Evolutionary conservation across 495 filamentous ascomycete species (phyloP).

Genomic region (Neurospora sp.): DNA sequence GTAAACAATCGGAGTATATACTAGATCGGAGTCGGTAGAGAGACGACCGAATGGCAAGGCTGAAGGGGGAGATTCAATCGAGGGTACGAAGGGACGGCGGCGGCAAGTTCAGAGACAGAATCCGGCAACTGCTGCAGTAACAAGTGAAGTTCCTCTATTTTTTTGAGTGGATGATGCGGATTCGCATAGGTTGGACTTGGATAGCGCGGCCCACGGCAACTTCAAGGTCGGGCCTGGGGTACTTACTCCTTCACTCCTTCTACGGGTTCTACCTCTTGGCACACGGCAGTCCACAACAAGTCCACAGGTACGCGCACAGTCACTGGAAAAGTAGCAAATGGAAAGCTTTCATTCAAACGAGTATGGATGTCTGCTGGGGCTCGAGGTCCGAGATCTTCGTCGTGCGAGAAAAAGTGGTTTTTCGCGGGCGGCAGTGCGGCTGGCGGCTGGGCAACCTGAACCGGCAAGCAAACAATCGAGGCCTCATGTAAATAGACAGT

Average conservation of each 20-base stretch:
- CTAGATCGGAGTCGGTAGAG: conserved; percentile 6
- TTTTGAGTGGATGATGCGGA: neutral
- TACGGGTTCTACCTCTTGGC: neutral
- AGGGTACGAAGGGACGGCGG: neutral
- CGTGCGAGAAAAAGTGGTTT: neutral
- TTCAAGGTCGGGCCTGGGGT: neutral
- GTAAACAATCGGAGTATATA: conserved; percentile 1
- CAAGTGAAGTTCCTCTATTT: neutral
- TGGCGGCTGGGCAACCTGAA: neutral
- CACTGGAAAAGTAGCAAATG: neutral
- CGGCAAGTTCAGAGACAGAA: neutral
- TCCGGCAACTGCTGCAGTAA: neutral
- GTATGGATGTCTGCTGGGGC: neutral
- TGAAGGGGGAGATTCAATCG: neutral
- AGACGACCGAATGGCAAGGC: conserved; percentile 2
- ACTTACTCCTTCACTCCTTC: neutral
- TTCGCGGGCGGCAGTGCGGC: neutral
- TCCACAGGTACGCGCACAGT: neutral
- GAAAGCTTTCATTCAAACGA: neutral
- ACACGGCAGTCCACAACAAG: neutral
- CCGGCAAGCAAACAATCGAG: neutral
- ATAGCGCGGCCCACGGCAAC: neutral
- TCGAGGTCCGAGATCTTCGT: neutral
- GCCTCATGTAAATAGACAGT: neutral
- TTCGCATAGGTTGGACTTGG: neutral